Evolutionary conservation across 257 asterid species (phyloP).

Genomic region (Ajuga chamaepitys): DNA sequence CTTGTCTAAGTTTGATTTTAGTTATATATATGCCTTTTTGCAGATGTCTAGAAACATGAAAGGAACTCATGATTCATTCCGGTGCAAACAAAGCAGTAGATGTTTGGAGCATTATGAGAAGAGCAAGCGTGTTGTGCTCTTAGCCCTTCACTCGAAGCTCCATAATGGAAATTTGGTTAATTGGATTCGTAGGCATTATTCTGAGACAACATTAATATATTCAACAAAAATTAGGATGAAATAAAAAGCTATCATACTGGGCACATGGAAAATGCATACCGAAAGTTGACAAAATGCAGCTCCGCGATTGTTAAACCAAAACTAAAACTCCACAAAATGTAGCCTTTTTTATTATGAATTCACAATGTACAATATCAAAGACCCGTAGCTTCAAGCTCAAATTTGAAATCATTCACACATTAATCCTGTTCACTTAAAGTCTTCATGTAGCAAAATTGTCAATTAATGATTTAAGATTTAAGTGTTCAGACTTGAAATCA

Average conservation of each 20-base stretch:
- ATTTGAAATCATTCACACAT: neutral
- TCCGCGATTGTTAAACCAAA: neutral
- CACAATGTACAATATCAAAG: no score
- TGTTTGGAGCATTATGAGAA: slow-evolving; percentile 26
- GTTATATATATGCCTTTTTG: slow-evolving; percentile 14
- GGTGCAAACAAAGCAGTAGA: slow-evolving; percentile 11
- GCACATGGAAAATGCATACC: neutral
- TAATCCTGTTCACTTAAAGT: neutral
- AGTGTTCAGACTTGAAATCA: no score
- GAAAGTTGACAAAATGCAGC: neutral
- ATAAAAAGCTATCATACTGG: no score
- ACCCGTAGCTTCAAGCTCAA: no score
- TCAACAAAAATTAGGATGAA: neutral
- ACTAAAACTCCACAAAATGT: neutral
- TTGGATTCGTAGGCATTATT: neutral
- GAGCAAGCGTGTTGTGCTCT: slow-evolving; percentile 9
- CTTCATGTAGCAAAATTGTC: neutral
- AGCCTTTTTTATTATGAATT: no score
- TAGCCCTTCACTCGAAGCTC: slow-evolving; percentile 32
- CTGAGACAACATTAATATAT: neutral
- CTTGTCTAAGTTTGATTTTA: no score
- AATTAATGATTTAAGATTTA: neutral
- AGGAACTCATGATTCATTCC: slow-evolving; percentile 11
- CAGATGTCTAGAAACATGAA: slow-evolving; percentile 7
- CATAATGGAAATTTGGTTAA: slow-evolving; percentile 2